Base-by-base conservation (phyloP, 192 early-diverging fungal genomes). In the Backusella sp. region DNA sequence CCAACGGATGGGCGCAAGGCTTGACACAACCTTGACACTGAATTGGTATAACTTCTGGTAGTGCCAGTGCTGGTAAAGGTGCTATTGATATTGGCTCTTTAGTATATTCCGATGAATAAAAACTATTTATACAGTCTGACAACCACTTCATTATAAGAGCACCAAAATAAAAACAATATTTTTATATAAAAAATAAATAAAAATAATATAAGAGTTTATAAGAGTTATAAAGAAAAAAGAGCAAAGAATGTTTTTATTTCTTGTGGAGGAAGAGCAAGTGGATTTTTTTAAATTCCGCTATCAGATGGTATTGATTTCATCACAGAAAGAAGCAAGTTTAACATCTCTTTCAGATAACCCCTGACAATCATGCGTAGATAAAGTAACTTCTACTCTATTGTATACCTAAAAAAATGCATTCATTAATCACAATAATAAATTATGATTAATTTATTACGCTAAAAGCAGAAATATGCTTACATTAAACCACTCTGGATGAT, bases 401-500 rank as follows among this genome's bases (percentile, higher is more conserved):
- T 99, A 99, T 32, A 99, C 96, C 88, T 96, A 84, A 70, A 66
- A 21, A 72, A 71, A 34, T 68, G 72, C 39, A 37, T 41, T 59
- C 28, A 14, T 12, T 14, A 23, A 62, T 28, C 4, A 14, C 19
- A 26, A 28, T 4, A 26, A 26, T 23, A 23, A 59, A 59, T 3
- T 2, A 26, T 59, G 7, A 23, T 23, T 23, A 12, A 52, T 19
- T 15, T 9, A 67, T 19, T 44, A 17, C 42, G 4, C 4, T 44
- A 6, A 14, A 17, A 46, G 37, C 11, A 53, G 26, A 21, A 11
- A 41, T 49, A 56, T 35, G 80, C 84, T 73, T 85, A 91, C 90
- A 79, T 95, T 95, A 79, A 94, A 94, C 94, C 94, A 95, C 81
- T 98, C 97, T 26, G 97, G 97, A 76, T 99, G 97, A 82, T 99